Conservation (phyloP, 2,329 filamentous ascomycete species). For the Lasiodiplodia sp. region DNA sequence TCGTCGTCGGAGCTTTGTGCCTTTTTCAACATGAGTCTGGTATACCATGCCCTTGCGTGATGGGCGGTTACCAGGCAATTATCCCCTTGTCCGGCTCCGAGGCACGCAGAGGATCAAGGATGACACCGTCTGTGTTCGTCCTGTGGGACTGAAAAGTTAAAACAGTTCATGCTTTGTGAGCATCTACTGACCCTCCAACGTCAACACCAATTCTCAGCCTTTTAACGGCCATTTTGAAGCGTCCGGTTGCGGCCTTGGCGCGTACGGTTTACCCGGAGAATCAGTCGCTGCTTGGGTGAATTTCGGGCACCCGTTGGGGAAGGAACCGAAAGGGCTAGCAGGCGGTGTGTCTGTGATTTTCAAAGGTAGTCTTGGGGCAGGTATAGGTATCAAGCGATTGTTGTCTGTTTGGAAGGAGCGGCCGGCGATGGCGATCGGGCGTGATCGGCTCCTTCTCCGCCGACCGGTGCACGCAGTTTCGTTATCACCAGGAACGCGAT, state of each 20-base stretch:
- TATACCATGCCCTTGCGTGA: not conserved
- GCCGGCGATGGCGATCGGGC: not conserved
- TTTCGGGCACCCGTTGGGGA: too few species aligned
- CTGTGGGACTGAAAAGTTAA: not conserved
- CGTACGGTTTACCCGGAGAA: conserved; percentile 18
- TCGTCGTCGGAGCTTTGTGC: conserved; percentile 48
- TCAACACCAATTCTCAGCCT: conserved; percentile 43
- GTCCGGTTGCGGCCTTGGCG: not conserved
- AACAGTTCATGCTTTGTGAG: too few species aligned
- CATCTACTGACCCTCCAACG: conserved; percentile 41
- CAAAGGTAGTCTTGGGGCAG: not conserved
- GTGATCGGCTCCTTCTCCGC: conserved; percentile 24
- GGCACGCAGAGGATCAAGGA: conserved; percentile 39
- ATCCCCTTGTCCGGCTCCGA: conserved; percentile 37
- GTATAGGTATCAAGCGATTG: not conserved
- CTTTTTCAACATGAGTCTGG: not conserved
- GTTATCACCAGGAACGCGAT: conserved; percentile 6
- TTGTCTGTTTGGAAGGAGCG: not conserved
- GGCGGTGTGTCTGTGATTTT: not conserved
- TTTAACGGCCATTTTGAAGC: not conserved
- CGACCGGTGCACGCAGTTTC: conserved; percentile 1
- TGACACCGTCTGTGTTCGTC: conserved; percentile 49
- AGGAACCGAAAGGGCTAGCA: too few species aligned
- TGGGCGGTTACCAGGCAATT: conserved; percentile 28
- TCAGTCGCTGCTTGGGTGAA: not conserved